Evolutionary conservation across 148 eudicot genomes (phyloP).

Genomic region (Heliamphora exappendiculata): DNA sequence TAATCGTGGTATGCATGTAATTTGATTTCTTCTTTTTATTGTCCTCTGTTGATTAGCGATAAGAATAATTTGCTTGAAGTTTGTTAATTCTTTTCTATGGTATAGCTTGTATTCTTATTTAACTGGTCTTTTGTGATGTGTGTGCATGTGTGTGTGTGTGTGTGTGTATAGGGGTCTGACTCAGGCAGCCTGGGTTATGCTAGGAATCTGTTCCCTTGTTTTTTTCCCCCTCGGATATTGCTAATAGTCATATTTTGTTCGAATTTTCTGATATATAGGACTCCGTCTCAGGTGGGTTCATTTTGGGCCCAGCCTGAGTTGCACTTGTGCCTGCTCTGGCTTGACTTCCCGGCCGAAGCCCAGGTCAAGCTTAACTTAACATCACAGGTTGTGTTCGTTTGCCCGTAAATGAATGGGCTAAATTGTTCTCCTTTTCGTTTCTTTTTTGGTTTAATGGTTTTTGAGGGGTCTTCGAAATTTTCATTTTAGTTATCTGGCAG

Average conservation of each 20-base stretch:
- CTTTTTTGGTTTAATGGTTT: neutral
- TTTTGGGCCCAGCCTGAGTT: neutral
- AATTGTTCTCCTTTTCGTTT: neutral
- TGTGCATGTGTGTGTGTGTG: too few species aligned
- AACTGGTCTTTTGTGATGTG: neutral
- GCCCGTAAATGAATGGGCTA: neutral
- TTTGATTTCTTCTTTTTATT: slow-evolving; percentile 9
- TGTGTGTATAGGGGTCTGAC: neutral
- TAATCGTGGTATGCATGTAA: slow-evolving; percentile 54
- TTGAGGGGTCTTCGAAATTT: neutral
- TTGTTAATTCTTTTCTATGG: neutral
- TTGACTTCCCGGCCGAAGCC: neutral
- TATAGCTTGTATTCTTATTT: neutral
- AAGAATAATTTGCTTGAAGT: neutral
- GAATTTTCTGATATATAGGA: neutral
- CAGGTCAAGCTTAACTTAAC: neutral
- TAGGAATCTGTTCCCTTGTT: neutral
- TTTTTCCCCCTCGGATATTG: neutral
- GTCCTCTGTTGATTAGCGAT: neutral
- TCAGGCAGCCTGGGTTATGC: neutral
- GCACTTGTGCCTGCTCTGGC: neutral
- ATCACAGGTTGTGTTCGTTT: neutral
- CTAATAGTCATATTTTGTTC: neutral
- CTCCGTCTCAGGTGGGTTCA: neutral
- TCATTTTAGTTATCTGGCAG: neutral